Conservation (phyloP, 495 filamentous ascomycete species). For the Aspergillus wentii region DNA sequence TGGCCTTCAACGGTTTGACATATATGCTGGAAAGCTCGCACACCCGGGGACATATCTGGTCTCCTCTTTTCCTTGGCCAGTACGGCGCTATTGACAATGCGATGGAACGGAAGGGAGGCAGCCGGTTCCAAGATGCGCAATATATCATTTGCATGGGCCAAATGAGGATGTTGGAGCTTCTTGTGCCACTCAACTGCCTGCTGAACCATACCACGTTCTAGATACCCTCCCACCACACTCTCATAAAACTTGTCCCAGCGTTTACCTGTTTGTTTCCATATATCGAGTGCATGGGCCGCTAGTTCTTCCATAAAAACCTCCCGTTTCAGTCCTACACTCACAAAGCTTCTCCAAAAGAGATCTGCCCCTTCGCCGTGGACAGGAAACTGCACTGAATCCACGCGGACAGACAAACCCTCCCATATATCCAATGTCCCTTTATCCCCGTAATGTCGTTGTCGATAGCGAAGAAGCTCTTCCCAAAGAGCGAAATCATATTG, state of each 20-base stretch:
- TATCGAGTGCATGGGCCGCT: constrained; percentile 48
- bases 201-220: constrained; percentile 26
- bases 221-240: constrained; percentile 41
- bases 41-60: constrained; percentile 12
- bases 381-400: constrained; percentile 41
- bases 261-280: constrained; percentile 38
- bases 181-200: constrained; percentile 46
- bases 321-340: constrained; percentile 43
- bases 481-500: constrained; percentile 55
- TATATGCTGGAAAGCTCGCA: constrained; percentile 44
- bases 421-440: constrained; percentile 59
- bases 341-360: constrained; percentile 53
- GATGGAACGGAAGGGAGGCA: constrained; percentile 6
- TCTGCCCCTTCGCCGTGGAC: constrained; percentile 42
- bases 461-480: constrained; percentile 58
- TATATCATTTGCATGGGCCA: constrained; percentile 27
- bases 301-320: constrained; percentile 44
- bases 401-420: constrained; percentile 48
- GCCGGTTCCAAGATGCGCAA: constrained; percentile 28
- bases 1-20: constrained; percentile 36
- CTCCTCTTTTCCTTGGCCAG: constrained; percentile 1
- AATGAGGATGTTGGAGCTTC: constrained; percentile 27
- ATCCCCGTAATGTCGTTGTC: constrained; percentile 55
- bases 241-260: constrained; percentile 47
- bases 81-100: background rate